Conservation (phyloP, 345 rosid species). For the Gynandropsis gynandra region DNA sequence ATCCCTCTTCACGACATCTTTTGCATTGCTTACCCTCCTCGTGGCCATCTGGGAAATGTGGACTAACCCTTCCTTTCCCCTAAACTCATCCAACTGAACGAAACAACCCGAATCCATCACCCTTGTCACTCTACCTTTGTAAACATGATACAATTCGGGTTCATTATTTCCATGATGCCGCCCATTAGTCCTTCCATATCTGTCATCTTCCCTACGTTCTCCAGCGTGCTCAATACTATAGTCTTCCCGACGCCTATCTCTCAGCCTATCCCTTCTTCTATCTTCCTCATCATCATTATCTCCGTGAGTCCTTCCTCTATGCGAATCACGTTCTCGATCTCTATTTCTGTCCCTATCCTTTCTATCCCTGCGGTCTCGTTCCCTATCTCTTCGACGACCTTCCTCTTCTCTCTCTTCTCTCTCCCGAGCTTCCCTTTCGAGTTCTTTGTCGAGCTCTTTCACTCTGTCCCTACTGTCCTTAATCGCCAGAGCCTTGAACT, state of each 20-base stretch:
- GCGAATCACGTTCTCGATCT: constrained; percentile 12
- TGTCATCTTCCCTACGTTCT: constrained; percentile 23
- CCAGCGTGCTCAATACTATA: constrained; percentile 17
- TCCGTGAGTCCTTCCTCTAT: constrained; percentile 20
- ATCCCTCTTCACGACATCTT: constrained; percentile 63
- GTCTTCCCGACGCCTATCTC: constrained; percentile 23
- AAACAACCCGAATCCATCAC: constrained; percentile 84
- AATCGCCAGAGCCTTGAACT: constrained; percentile 57
- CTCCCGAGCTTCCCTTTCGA: constrained; percentile 44
- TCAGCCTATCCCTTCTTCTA: constrained; percentile 24
- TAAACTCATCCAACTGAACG: constrained; percentile 64
- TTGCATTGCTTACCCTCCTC: constrained; percentile 39
- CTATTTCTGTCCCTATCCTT: constrained; percentile 10
- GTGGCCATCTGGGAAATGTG: constrained; percentile 83
- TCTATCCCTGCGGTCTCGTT: constrained; percentile 18
- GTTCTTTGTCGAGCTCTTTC: constrained; percentile 58
- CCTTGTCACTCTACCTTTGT: constrained; percentile 71
- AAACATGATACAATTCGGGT: constrained; percentile 69
- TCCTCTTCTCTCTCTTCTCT: constrained; percentile 26
- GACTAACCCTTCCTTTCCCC: constrained; percentile 88
- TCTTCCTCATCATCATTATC: constrained; percentile 22
- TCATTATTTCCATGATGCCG: constrained; percentile 26
- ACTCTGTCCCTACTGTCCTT: constrained; percentile 58
- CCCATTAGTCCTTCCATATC: constrained; percentile 20
- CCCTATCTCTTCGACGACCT: constrained; percentile 18